phyloP scores from a whole-genome alignment of 192 early-diverging fungal genomes.

The Backusella tuberculispora region DNA sequence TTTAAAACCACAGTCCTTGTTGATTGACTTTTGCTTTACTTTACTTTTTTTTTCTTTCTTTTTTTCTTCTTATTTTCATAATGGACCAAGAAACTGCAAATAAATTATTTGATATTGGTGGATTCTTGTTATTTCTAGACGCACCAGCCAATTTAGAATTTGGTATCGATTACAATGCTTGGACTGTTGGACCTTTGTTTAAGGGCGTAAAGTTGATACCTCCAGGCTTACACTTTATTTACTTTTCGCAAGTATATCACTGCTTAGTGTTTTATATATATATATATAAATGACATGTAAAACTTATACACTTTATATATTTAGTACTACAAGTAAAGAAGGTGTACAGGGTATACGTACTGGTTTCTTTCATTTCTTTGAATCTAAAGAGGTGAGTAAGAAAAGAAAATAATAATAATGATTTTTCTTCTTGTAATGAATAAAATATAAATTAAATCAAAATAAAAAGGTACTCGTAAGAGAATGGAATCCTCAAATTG shows the following conservation, averaged over 20 bases:
- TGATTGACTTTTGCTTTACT: neutral
- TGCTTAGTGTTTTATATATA: neutral
- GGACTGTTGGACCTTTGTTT: slow-evolving; percentile 90
- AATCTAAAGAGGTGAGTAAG: slow-evolving; percentile 57
- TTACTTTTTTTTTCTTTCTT: too few relatives aligned
- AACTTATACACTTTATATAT: neutral
- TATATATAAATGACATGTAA: too few relatives aligned
- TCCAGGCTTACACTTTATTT: slow-evolving; percentile 91
- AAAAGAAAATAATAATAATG: neutral
- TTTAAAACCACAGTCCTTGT: neutral
- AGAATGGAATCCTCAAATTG: slow-evolving; percentile 77
- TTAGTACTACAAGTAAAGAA: slow-evolving; percentile 45
- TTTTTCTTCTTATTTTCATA: neutral
- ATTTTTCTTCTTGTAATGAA: slow-evolving; percentile 13
- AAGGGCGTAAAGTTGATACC: slow-evolving; percentile 93
- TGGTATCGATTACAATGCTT: slow-evolving; percentile 89
- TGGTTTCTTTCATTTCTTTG: slow-evolving; percentile 81
- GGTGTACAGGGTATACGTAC: slow-evolving; percentile 59
- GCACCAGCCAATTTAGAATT: slow-evolving; percentile 82
- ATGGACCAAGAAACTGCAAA: slow-evolving; percentile 90
- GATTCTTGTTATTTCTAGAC: slow-evolving; percentile 80
- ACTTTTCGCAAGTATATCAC: slow-evolving; percentile 69
- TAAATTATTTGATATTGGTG: slow-evolving; percentile 75
- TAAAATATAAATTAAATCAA: neutral
- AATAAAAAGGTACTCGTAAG: slow-evolving; percentile 70